Evolutionary conservation across 768 basidiomycete genomes (phyloP), one percentile per base, ranked within the genome.

Genomic region (Podaxis carcinomalis): DNA sequence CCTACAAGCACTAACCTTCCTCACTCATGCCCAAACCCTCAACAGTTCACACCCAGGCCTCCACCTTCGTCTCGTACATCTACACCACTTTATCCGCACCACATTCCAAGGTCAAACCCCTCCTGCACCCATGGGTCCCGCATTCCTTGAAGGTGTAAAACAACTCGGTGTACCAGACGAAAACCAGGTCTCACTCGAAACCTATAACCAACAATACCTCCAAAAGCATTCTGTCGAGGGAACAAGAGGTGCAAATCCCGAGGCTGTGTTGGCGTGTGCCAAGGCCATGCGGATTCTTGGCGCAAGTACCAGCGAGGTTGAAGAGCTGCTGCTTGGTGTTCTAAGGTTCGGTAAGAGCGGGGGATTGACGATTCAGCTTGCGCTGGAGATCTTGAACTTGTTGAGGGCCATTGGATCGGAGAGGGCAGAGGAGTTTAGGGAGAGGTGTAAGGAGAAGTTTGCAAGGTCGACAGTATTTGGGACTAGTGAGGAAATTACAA

Each of bases 121-220:
- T 0, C 72, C 83, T 6, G 74, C 75, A 5, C 76, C 81, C 1
- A 75, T 87, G 14, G 81, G 80, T 5, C 67, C 81, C 0, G 70
- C 86, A 7, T 74, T 92, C 55, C 70, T 77, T 0, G 77, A 81
- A 19, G 67, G 79, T 0, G 63, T 89, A 14, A 56, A 77, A 1
- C 72, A 77, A 46, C 67, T 93, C 46, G 71, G 93, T 4, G 85
- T 44, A 3, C 56, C 51, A 46, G 56, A 21, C 51, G 59, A 60
- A 0, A 75, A 74, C 0, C 81, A 82, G 27, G 64, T 86, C 1
- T 79, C 86, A 0, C 67, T 85, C n/a, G 85, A 89, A 44, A 80
- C 80, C 0, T 89, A 81, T 75, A 94, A 91, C 68, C 82, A 86
- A 16, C 84, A 90, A 63, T 93, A 88, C 70, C 79, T 93, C 11